Percentiles rank a stretch among this genome's conserved stretches.
Conservation (phyloP, 78 protist species). For the Dictyostelium capitatum region DNA sequence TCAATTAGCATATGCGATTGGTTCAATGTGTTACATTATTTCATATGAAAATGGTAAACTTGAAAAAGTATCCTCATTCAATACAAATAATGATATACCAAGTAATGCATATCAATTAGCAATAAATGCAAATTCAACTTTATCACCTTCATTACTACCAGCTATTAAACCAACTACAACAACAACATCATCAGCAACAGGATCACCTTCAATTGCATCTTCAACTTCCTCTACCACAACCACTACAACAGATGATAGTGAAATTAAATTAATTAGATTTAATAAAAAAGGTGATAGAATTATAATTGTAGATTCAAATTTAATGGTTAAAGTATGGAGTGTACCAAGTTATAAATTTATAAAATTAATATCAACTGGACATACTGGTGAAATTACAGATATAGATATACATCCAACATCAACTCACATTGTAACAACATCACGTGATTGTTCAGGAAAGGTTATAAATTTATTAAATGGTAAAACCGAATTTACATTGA, state of each 20-base stretch:
- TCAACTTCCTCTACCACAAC: neutral
- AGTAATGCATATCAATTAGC: neutral
- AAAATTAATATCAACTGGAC: neutral
- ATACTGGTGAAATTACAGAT: slow-evolving; percentile 24
- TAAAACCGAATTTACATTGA: slow-evolving; percentile 29
- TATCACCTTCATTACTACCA: neutral
- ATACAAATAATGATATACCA: neutral
- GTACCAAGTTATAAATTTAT: neutral
- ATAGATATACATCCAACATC: slow-evolving; percentile 30
- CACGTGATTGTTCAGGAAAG: slow-evolving; percentile 42
- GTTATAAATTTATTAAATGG: slow-evolving; percentile 43
- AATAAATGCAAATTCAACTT: neutral
- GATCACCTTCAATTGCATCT: neutral
- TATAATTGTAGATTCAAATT: slow-evolving; percentile 28
- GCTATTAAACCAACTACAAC: neutral
- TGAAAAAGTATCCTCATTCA: neutral
- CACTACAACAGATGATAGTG: neutral
- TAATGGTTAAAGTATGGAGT: slow-evolving; percentile 13
- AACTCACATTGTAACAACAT: slow-evolving; percentile 34
- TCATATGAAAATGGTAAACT: slow-evolving; percentile 1
- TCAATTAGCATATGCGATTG: slow-evolving; percentile 6
- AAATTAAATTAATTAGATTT: neutral
- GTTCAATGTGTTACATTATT: neutral
- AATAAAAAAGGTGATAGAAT: slow-evolving; percentile 23
- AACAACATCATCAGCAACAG: neutral